Conservation (phyloP, 2,329 filamentous ascomycete species). For the Fusarium humuli region DNA sequence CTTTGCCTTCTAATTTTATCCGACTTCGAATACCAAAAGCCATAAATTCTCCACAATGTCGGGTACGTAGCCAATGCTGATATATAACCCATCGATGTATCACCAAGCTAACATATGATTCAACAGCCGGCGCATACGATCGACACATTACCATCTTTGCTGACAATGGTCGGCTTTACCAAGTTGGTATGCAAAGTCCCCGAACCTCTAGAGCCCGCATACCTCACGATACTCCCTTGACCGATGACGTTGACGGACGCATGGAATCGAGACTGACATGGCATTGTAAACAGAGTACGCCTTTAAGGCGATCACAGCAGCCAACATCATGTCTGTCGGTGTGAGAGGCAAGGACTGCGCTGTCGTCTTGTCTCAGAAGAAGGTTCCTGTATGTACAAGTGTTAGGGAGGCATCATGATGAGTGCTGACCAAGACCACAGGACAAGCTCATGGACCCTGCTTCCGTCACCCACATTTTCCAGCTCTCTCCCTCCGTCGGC, state of each 20-base stretch:
- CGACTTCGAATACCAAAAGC: conserved; percentile 27
- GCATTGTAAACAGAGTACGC: conserved; percentile 83
- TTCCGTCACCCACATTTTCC: conserved; percentile 98
- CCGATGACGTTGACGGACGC: conserved; percentile 30
- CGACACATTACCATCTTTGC: conserved; percentile 99
- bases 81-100: conserved; percentile 13
- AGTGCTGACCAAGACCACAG: conserved; percentile 60
- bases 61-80: conserved; percentile 54
- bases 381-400: conserved; percentile 83
- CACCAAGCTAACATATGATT: conserved; percentile 47
- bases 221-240: conserved; percentile 30
- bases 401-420: not conserved
- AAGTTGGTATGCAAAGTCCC: conserved; percentile 83
- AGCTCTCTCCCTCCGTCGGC: conserved; percentile 93
- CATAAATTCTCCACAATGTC: conserved; percentile 60
- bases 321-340: conserved; percentile 98
- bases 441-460: conserved; percentile 99
- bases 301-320: conserved; percentile 99
- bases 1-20: conserved; percentile 16
- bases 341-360: conserved; percentile 97
- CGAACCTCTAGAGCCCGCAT: conserved; percentile 3
- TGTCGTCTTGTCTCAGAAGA: conserved; percentile 98
- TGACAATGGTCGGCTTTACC: conserved; percentile 96
- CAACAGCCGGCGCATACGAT: conserved; percentile 82
- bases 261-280: conserved; percentile 40